Percentiles rank a stretch among this genome's conserved stretches.
phyloP scores from a whole-genome alignment of 2,329 filamentous ascomycete genomes.

The Aureobasidium sp. region DNA sequence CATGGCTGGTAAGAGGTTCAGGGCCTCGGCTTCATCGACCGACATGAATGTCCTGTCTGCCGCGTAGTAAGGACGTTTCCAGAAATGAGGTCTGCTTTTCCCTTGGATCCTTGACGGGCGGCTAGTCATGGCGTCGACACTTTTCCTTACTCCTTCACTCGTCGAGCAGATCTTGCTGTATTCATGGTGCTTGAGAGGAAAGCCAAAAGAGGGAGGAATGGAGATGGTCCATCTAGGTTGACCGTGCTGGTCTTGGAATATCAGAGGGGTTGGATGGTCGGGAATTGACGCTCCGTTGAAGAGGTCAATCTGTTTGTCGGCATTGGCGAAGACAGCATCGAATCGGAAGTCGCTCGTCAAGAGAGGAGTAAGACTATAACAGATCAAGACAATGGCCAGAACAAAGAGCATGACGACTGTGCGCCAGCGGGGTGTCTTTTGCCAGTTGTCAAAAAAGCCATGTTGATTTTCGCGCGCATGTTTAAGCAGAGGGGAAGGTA shows the following conservation, averaged over 20 bases:
- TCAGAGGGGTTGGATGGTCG: constrained; percentile 61
- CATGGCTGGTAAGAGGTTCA: constrained; percentile 48
- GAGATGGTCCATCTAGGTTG: constrained; percentile 70
- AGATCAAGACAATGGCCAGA: constrained; percentile 9
- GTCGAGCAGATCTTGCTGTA: constrained; percentile 60
- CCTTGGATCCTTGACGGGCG: constrained; percentile 24
- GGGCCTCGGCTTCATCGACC: constrained; percentile 59
- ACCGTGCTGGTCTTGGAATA: constrained; percentile 57
- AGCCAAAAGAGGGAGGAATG: constrained; percentile 58
- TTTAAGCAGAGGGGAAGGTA: constrained; percentile 17
- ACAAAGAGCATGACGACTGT: constrained; percentile 14
- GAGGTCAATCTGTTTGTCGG: constrained; percentile 49
- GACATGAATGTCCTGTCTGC: constrained; percentile 65
- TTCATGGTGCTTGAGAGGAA: constrained; percentile 57
- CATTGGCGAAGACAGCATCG: constrained; percentile 24
- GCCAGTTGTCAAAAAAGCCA: neutral
- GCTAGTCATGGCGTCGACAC: constrained; percentile 22
- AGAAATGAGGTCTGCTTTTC: constrained; percentile 34
- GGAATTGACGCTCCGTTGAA: constrained; percentile 57
- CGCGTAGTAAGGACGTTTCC: constrained; percentile 47
- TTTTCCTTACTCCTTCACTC: constrained; percentile 38
- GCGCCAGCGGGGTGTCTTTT: neutral
- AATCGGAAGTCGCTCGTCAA: constrained; percentile 20
- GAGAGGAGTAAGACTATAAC: constrained; percentile 11
- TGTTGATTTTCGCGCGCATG: constrained; percentile 12